phyloP scores from a whole-genome alignment of 2,329 filamentous ascomycete species.

The Fusarium sp. region DNA sequence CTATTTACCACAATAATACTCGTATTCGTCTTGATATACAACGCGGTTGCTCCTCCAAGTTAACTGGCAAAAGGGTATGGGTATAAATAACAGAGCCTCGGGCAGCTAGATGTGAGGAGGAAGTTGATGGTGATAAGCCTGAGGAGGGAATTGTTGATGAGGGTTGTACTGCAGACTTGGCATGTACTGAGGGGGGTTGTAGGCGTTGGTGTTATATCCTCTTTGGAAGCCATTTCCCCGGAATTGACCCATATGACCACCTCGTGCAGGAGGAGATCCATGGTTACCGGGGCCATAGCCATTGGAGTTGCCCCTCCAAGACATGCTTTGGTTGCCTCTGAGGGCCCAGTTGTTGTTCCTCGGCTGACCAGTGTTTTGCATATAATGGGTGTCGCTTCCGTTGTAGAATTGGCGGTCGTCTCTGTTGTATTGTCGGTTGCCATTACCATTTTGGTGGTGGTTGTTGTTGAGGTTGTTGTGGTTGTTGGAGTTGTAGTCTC shows the following conservation, averaged over 20 bases:
- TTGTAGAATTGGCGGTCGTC: constrained; percentile 25
- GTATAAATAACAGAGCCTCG: not conserved
- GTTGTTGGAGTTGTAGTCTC: constrained; percentile 2
- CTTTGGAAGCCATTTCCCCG: constrained; percentile 22
- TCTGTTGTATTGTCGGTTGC: not conserved
- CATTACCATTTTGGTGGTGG: not conserved
- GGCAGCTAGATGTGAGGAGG: constrained; percentile 16
- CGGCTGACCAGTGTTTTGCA: constrained; percentile 8
- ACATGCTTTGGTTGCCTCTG: constrained; percentile 10
- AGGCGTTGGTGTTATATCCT: constrained; percentile 12
- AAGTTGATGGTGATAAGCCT: constrained; percentile 28
- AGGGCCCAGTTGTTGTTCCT: constrained; percentile 12
- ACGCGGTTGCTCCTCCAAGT: too few relatives aligned
- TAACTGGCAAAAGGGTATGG: too few relatives aligned
- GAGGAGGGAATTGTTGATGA: constrained; percentile 20
- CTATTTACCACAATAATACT: too few relatives aligned
- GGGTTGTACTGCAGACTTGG: not conserved
- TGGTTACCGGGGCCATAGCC: constrained; percentile 5
- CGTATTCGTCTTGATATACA: too few relatives aligned
- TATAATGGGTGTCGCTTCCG: not conserved
- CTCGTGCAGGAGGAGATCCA: not conserved
- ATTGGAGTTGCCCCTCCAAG: constrained; percentile 34
- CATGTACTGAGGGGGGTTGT: constrained; percentile 22
- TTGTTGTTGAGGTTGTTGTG: constrained; percentile 8
- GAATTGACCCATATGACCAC: not conserved